A percentile compares a stretch with the other conserved stretches of the same genome.
phyloP scores from a whole-genome alignment of 2,329 filamentous ascomycete genomes.

The Alternaria arborescens region DNA sequence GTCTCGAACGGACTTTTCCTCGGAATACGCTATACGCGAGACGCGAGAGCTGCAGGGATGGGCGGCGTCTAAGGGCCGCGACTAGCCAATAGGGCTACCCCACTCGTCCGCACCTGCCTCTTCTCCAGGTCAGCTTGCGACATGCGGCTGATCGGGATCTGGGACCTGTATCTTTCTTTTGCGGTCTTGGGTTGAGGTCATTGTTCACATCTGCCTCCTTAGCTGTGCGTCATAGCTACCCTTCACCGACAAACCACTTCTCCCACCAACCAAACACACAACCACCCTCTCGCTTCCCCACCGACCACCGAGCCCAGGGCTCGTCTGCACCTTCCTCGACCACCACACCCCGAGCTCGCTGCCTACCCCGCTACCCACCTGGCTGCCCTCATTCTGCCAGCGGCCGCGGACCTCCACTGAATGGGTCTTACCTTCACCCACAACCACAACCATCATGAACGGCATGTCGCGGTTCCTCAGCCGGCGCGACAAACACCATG shows the following conservation, averaged over 20 bases:
- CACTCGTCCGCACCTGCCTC: slow-evolving; percentile 15
- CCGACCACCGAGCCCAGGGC: slow-evolving; percentile 7
- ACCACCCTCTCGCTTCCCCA: slow-evolving; percentile 12
- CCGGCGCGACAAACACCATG: slow-evolving; percentile 67
- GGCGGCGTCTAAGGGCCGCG: slow-evolving; percentile 6
- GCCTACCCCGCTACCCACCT: slow-evolving; percentile 21
- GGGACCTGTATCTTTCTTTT: neutral
- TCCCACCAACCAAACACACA: neutral
- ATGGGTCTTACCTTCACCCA: slow-evolving; percentile 25
- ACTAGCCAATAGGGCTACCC: slow-evolving; percentile 20
- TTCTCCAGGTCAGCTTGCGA: slow-evolving; percentile 11
- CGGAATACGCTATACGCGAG: slow-evolving; percentile 17
- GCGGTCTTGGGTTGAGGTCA: slow-evolving; percentile 8
- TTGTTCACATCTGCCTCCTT: neutral
- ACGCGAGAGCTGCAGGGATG: slow-evolving; percentile 25
- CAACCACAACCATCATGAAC: slow-evolving; percentile 53
- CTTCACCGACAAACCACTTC: slow-evolving; percentile 6
- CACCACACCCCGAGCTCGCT: slow-evolving; percentile 17
- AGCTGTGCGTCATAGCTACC: slow-evolving; percentile 3
- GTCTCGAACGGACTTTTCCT: slow-evolving; percentile 27
- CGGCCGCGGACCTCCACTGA: slow-evolving; percentile 21
- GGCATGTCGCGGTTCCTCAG: slow-evolving; percentile 72
- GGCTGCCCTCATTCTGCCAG: slow-evolving; percentile 4
- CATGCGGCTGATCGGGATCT: slow-evolving; percentile 11
- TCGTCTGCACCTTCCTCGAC: slow-evolving; percentile 20